These are phyloP conservation scores for Saccharomyces hybrid DNA, from an alignment of 1,139 yeast genomes.

Conservation along the genomic window DNA sequence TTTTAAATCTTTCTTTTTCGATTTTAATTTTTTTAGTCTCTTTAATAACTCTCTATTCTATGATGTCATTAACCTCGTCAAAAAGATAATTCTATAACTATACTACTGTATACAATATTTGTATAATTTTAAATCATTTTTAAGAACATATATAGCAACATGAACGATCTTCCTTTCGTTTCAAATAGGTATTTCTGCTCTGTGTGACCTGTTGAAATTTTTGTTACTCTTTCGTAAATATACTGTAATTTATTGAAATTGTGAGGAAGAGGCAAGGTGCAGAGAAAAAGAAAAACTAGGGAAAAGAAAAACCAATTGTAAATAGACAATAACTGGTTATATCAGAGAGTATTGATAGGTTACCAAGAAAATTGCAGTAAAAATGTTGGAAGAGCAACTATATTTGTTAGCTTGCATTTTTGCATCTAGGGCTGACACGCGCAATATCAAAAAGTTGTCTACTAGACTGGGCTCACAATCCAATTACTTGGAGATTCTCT, in stretches of 20 bases:
- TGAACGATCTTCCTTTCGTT: background rate
- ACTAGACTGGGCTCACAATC: background rate
- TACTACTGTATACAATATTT: constrained; percentile 2
- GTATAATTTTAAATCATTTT: constrained; percentile 2
- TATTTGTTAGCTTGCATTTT: constrained; percentile 20
- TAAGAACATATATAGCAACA: constrained; percentile 1
- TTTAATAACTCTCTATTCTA: background rate
- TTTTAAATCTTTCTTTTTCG: background rate
- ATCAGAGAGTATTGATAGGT: background rate
- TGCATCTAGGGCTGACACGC: constrained; percentile 19
- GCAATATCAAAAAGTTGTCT: constrained; percentile 9
- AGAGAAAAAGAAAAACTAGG: background rate
- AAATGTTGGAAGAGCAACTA: constrained; percentile 18
- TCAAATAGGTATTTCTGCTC: background rate
- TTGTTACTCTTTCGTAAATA: background rate
- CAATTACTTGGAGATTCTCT: constrained; percentile 17
- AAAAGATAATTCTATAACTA: background rate
- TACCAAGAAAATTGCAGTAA: background rate
- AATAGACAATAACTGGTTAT: background rate
- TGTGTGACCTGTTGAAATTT: background rate
- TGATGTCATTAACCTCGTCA: constrained; percentile 1
- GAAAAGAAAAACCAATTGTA: background rate
- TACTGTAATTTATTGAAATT: background rate
- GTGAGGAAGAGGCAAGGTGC: background rate
- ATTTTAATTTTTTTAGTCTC: background rate